Evolutionary conservation across 441 rosid species (phyloP).

Genomic region (Sinapis alba): DNA sequence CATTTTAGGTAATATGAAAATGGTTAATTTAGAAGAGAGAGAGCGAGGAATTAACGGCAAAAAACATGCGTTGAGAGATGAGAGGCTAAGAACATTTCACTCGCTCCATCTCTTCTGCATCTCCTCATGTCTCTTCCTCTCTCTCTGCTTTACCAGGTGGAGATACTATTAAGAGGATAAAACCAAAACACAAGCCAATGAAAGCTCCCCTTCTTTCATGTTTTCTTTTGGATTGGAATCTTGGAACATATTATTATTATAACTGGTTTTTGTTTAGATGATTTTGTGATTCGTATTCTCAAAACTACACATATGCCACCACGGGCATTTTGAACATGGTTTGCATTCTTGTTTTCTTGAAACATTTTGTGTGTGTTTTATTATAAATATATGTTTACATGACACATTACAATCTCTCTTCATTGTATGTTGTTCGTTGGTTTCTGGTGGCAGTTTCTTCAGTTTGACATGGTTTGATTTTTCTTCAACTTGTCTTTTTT

Average conservation of each 20-base stretch:
- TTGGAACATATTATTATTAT: background rate
- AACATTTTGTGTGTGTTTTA: background rate
- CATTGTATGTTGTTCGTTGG: slow-evolving; percentile 14
- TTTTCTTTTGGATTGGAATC: slow-evolving; percentile 2
- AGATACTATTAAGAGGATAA: slow-evolving; percentile 30
- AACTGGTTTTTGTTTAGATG: background rate
- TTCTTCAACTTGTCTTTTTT: slow-evolving; percentile 1
- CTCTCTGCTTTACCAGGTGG: slow-evolving; percentile 24
- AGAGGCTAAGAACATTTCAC: slow-evolving; percentile 39
- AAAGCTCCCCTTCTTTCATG: slow-evolving; percentile 7
- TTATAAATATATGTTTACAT: background rate
- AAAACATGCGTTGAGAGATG: slow-evolving; percentile 13
- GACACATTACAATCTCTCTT: slow-evolving; percentile 15
- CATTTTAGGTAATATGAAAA: slow-evolving; percentile 8
- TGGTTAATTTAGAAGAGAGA: slow-evolving; percentile 30
- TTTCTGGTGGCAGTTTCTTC: slow-evolving; percentile 25
- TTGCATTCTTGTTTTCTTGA: slow-evolving; percentile 14
- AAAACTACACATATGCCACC: slow-evolving; percentile 15
- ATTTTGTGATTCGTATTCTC: slow-evolving; percentile 8
- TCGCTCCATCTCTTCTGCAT: slow-evolving; percentile 40
- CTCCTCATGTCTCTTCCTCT: slow-evolving; percentile 31
- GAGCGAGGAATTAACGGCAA: slow-evolving; percentile 31
- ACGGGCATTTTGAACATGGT: slow-evolving; percentile 21
- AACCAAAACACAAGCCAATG: slow-evolving; percentile 27
- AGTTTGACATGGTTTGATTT: slow-evolving; percentile 33